Base-by-base conservation (phyloP, 2,329 filamentous ascomycete species). In the Metarhizium album region DNA sequence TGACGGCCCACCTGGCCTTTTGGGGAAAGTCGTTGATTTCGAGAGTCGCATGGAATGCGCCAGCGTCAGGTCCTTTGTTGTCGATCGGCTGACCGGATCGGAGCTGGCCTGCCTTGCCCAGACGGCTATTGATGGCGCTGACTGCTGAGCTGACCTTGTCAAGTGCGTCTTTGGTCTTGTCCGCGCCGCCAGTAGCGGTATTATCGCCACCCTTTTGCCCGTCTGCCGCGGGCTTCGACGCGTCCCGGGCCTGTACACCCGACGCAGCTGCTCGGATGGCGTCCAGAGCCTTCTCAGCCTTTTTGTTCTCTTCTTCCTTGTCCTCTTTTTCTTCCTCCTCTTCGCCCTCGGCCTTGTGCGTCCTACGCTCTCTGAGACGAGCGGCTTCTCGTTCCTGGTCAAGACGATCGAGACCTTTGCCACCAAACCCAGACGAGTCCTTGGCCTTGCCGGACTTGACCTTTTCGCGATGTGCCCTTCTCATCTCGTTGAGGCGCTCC, bases 1-100 rank as follows among this genome's bases (percentile, higher is more conserved):
- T 98, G 71, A 98, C 93, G 11, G 90, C 91, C 93, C 93, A 98
- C 60, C 93, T 82, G 56, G 93, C 93, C 75, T 96, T 97, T 67
- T 98, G 93, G 33, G 93, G 93, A 69, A 97, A 97, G 70, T 98
- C 93, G 69, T 98, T 98, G 79, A 98, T 98, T 69, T 97, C 93
- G 54, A 98, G 76, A 3, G 91, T 97, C 16, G 93, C 90, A 67
- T 98, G 93, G 77, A 90, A 98, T 0, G 90, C 90, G 48, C 93
- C 93, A 3, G 93, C 93, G 67, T 98, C 93, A 1, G 93, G 93
- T 1, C 93, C 93, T 69, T 96, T 96, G 72, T 98, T 98, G 73
- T 98, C 93, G 64, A 96, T 94, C 7, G 93, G 90, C 54, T 95
- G 90, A 14, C 93, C 93, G 3, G 88, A 86, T 53, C 93, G 86